Evolutionary conservation across 2,329 filamentous ascomycete species (phyloP).

Genomic region (Talaromyces pinophilus): DNA sequence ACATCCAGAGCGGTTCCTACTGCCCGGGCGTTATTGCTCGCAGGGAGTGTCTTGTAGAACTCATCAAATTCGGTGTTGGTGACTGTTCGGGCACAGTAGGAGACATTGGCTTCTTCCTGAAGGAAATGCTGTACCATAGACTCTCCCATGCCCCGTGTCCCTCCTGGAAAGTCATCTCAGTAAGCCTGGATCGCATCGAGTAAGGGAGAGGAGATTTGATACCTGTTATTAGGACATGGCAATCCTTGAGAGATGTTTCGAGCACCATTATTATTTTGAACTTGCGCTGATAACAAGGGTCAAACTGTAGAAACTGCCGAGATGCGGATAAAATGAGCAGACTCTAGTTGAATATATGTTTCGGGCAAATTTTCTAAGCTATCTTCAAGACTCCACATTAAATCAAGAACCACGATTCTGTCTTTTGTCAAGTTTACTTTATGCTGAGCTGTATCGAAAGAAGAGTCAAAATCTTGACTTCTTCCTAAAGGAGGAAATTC

Average conservation of each 20-base stretch:
- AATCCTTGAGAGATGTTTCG: background rate
- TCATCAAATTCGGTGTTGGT: slow-evolving; percentile 25
- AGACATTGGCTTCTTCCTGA: slow-evolving; percentile 28
- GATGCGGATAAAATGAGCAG: background rate
- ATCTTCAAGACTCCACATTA: background rate
- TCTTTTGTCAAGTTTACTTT: background rate
- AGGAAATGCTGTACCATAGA: slow-evolving; percentile 29
- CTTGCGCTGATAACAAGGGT: background rate
- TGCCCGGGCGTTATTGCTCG: slow-evolving; percentile 21
- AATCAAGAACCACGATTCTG: background rate
- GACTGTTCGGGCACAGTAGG: slow-evolving; percentile 29
- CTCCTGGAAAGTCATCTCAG: slow-evolving; percentile 20
- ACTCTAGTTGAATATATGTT: background rate
- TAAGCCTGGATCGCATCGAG: background rate
- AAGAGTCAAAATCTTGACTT: background rate
- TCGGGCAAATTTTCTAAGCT: background rate
- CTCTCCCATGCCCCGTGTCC: slow-evolving; percentile 32
- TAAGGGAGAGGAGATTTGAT: background rate
- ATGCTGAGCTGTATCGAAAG: background rate
- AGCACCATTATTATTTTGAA: background rate
- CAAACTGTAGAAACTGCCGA: background rate
- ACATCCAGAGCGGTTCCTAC: slow-evolving; percentile 27
- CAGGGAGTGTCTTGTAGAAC: slow-evolving; percentile 21
- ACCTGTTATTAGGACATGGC: background rate
- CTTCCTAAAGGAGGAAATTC: background rate